Base-by-base conservation (phyloP, 1,284 basidiomycete species). In the Microbotryum intermedium region DNA sequence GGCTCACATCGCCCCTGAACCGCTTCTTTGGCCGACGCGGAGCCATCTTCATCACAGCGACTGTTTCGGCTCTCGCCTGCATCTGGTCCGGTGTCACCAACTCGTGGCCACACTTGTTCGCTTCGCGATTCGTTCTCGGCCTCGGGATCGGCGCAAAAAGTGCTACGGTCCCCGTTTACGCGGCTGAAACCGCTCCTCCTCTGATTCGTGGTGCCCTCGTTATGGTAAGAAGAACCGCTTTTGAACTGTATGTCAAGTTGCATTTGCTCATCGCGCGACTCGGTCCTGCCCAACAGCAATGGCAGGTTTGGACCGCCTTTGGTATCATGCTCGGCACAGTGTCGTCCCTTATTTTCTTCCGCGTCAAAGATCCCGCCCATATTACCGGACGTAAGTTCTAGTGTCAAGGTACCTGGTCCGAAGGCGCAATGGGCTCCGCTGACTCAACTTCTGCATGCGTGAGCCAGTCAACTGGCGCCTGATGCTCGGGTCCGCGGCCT, bases 1-100 rank as follows among this genome's bases (percentile, higher is more conserved):
- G 75, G 75, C 67, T 74, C 21, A 72, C 72, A 2, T 67, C 70
- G 18, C 74, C 74, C 0, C 65, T 75, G 52, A 75, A 74, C 67
- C 62, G 71, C 60, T 72, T 58, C 29, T 72, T 80, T 55, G 79
- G 84, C 46, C 83, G 86, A 66, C 81, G 85, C 49, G 85, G 85
- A 16, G 81, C 81, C 9, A 82, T 88, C 60, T 86, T 86, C 72
- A 75, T 85, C 73, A 81, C 82, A 51, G 83, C 81, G 28, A 73
- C 81, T 53, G 61, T 84, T 54, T 71, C 82, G 73, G 60, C 72
- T 11, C 69, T 82, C 45, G 77, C 80, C n/a, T 81, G 82, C 47
- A 82, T 88, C 67, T 82, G 81, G 49, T 79, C 79, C 28, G 85
- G 74, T 9, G 72, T 82, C 54, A 77, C 80, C 0, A 78, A 83